phyloP scores from a whole-genome alignment of 441 rosid species.

The Breynia disticha region DNA sequence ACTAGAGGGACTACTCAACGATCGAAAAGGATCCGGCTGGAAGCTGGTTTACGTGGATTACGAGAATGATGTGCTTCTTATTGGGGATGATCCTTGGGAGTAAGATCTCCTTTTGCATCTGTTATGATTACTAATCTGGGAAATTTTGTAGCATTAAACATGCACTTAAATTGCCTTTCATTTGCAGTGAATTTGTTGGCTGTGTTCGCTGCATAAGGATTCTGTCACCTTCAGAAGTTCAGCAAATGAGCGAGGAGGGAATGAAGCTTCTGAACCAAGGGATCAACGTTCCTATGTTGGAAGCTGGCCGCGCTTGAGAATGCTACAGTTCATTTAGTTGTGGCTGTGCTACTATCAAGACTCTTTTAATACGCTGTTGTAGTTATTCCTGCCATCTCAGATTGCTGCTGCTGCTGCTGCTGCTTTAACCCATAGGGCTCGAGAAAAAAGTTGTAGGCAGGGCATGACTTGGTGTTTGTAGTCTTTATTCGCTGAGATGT shows the following conservation, averaged over 20 bases:
- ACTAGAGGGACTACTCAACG: constrained; percentile 73
- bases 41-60: constrained; percentile 92
- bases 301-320: constrained; percentile 16
- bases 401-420: too few relatives aligned
- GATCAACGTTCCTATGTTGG: constrained; percentile 27
- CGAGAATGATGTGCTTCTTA: constrained; percentile 88
- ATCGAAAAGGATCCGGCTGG: constrained; percentile 82
- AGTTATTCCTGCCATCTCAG: too few relatives aligned
- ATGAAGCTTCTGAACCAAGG: constrained; percentile 86
- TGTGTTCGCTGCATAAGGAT: constrained; percentile 97
- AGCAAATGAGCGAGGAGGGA: constrained; percentile 99
- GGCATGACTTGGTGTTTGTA: too few relatives aligned
- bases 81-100: constrained; percentile 99
- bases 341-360: background rate
- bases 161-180: constrained; percentile 3
- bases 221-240: constrained; percentile 85
- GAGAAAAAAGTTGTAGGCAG: too few relatives aligned
- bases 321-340: background rate
- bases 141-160: too few relatives aligned
- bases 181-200: constrained; percentile 77
- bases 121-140: background rate
- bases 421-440: too few relatives aligned
- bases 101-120: constrained; percentile 28
- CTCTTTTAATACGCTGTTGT: too few relatives aligned
- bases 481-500: too few relatives aligned